A percentile compares a stretch with the other conserved stretches of the same genome.
These are phyloP conservation scores for Globisporangium acanthophoron DNA, from an alignment of 352 stramenopile species.

Conservation along the genomic window DNA sequence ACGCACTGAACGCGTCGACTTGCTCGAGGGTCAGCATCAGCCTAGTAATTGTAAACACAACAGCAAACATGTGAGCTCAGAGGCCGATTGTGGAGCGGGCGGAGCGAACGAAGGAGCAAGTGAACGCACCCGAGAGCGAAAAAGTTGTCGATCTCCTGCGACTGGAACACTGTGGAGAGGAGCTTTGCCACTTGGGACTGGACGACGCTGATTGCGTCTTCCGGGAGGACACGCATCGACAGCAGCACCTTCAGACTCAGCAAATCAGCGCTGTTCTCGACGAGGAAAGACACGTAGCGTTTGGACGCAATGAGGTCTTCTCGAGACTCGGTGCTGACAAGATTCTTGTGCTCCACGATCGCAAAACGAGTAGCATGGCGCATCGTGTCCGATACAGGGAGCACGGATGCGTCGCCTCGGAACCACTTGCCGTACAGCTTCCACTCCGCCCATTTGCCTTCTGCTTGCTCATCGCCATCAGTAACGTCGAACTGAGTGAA, in stretches of 20 bases:
- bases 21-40: constrained; percentile 77
- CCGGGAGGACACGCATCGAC: constrained; percentile 48
- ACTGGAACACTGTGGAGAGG: constrained; percentile 67
- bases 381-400: constrained; percentile 50
- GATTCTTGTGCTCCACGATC: constrained; percentile 45
- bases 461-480: background rate
- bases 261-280: constrained; percentile 56
- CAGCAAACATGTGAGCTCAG: background rate
- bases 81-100: background rate
- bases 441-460: constrained; percentile 10
- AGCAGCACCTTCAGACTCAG: constrained; percentile 63
- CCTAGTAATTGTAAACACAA: constrained; percentile 13
- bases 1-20: constrained; percentile 59
- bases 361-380: constrained; percentile 52
- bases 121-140: constrained; percentile 47
- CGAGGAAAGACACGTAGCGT: constrained; percentile 57
- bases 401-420: constrained; percentile 41
- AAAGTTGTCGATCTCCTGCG: constrained; percentile 61
- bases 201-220: constrained; percentile 42
- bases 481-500: constrained; percentile 31
- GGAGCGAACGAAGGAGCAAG: background rate
- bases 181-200: constrained; percentile 49
- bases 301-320: constrained; percentile 55
- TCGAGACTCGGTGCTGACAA: constrained; percentile 8
- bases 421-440: constrained; percentile 55